Percentiles rank a stretch among this genome's conserved stretches.
phyloP scores from a whole-genome alignment of 2,329 filamentous ascomycete species.

The Aspergillus niger region DNA sequence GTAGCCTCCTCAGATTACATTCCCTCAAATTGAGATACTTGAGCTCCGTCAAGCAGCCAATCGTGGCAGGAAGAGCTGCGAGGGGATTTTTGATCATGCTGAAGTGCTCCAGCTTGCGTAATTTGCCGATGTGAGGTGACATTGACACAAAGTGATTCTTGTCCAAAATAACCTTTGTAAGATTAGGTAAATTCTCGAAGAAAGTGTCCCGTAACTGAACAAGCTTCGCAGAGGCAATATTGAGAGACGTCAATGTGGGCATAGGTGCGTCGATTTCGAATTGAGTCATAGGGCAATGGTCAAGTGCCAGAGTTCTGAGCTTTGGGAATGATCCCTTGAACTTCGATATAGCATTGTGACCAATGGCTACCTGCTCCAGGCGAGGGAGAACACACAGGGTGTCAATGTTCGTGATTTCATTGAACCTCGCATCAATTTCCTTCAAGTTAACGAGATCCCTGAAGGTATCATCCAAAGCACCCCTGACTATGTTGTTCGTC shows the following conservation, averaged over 20 bases:
- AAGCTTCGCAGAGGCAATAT: conserved; percentile 87
- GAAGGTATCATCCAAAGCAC: conserved; percentile 73
- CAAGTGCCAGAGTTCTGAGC: conserved; percentile 80
- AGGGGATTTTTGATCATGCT: conserved; percentile 92
- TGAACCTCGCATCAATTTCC: conserved; percentile 94
- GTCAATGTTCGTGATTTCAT: conserved; percentile 84
- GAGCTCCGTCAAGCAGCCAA: conserved; percentile 83
- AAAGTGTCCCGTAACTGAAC: conserved; percentile 83
- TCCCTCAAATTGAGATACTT: conserved; percentile 84
- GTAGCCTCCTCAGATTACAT: conserved; percentile 88
- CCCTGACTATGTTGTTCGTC: conserved; percentile 87
- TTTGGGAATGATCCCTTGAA: conserved; percentile 88
- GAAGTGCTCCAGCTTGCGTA: conserved; percentile 83
- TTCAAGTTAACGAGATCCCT: conserved; percentile 73
- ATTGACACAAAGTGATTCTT: conserved; percentile 95
- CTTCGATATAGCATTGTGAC: conserved; percentile 88
- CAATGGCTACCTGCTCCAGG: conserved; percentile 82
- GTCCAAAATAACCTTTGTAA: conserved; percentile 86
- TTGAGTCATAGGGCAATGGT: conserved; percentile 92
- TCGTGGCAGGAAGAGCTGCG: conserved; percentile 78
- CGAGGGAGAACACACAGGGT: conserved; percentile 80
- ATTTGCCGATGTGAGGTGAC: conserved; percentile 78
- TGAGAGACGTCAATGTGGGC: conserved; percentile 80
- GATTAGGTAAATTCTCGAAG: conserved; percentile 81
- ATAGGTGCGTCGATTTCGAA: conserved; percentile 80